Evolutionary conservation across 306 rosid species (phyloP).

Genomic region (Oxytropis ochrocephala): DNA sequence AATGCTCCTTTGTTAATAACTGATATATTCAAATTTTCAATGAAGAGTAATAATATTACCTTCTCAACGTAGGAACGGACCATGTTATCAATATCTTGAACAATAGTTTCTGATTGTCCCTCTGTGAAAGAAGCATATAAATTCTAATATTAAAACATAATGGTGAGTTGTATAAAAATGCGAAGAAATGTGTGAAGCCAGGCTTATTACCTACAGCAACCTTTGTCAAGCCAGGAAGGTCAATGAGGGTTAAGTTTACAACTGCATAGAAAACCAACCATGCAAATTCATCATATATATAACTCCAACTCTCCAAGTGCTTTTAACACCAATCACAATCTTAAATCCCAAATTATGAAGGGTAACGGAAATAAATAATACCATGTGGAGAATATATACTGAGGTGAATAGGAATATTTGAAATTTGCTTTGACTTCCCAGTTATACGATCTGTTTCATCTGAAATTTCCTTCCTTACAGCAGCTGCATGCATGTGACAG

Average conservation of each 20-base stretch:
- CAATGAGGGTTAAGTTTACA: constrained; percentile 92
- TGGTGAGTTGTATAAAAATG: neutral
- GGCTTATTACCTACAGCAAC: constrained; percentile 99
- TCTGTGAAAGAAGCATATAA: constrained; percentile 48
- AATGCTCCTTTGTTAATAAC: neutral
- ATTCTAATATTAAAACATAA: constrained; percentile 10
- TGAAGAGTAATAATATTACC: constrained; percentile 43
- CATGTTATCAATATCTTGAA: constrained; percentile 97
- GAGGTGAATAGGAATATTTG: constrained; percentile 89
- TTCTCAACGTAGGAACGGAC: constrained; percentile 93
- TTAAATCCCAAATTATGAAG: neutral
- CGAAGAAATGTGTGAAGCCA: neutral
- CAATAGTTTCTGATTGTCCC: constrained; percentile 86
- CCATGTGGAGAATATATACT: constrained; percentile 98
- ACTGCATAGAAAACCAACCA: constrained; percentile 58
- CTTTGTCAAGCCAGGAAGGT: constrained; percentile 98
- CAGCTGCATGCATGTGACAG: constrained; percentile 43
- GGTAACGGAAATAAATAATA: constrained; percentile 34
- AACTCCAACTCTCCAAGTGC: constrained; percentile 2
- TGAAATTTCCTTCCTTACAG: constrained; percentile 82
- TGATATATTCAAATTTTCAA: neutral
- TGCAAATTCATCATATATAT: constrained; percentile 15
- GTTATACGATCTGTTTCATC: constrained; percentile 98
- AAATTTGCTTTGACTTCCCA: constrained; percentile 85
- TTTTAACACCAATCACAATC: too few species aligned